phyloP scores from a whole-genome alignment of 371 early-diverging fungal genomes.

The Mortierella sp. region DNA sequence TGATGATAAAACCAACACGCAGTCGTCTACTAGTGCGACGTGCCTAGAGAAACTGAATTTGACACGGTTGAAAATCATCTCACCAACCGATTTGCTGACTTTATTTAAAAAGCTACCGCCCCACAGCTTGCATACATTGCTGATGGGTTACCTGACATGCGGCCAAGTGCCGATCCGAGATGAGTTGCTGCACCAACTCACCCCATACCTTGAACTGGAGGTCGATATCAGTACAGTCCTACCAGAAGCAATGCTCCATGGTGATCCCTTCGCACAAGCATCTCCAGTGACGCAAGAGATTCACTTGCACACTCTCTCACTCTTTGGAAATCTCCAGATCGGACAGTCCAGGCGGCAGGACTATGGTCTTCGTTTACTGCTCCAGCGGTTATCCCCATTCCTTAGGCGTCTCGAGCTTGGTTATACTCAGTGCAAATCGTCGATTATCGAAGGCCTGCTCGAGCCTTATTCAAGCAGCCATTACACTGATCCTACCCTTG shows the following conservation, averaged over 20 bases:
- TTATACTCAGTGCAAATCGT: constrained; percentile 19
- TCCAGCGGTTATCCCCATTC: constrained; percentile 15
- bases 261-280: neutral
- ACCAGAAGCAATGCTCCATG: neutral
- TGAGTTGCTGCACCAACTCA: constrained; percentile 14
- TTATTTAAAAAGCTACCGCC: constrained; percentile 22
- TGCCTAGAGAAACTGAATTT: constrained; percentile 35
- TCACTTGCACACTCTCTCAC: constrained; percentile 36
- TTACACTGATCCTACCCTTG: neutral
- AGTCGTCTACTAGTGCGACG: neutral
- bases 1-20: neutral
- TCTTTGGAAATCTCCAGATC: constrained; percentile 35
- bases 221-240: neutral
- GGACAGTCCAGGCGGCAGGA: constrained; percentile 14
- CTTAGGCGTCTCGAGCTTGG: constrained; percentile 44
- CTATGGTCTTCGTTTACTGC: constrained; percentile 10
- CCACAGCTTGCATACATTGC: constrained; percentile 30
- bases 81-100: constrained; percentile 17
- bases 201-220: constrained; percentile 3
- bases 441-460: constrained; percentile 20
- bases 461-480: neutral
- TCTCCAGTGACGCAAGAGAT: neutral
- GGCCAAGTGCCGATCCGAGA: constrained; percentile 26
- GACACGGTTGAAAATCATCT: constrained; percentile 28
- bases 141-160: constrained; percentile 31